These are phyloP conservation scores for Stentor coeruleus DNA, from an alignment of 73 alveolate genomes.

Conservation along the genomic window DNA sequence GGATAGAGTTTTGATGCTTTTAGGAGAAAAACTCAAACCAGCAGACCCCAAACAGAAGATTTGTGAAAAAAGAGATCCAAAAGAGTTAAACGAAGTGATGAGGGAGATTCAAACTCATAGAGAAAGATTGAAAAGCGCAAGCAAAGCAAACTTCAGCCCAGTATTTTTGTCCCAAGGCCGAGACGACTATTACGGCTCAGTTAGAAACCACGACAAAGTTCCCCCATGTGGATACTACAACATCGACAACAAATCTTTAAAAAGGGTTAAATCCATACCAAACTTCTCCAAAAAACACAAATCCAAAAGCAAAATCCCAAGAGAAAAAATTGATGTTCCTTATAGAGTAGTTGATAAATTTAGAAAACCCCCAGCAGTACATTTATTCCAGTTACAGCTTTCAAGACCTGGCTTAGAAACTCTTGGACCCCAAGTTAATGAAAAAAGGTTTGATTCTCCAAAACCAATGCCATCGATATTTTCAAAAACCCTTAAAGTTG, in stretches of 20 bases:
- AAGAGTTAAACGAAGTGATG: not conserved
- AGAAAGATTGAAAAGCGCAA: not conserved
- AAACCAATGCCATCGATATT: not conserved
- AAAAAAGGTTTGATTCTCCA: not conserved
- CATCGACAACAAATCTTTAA: not conserved
- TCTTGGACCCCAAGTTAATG: not conserved
- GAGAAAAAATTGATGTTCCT: too few species aligned
- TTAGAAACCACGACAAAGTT: not conserved
- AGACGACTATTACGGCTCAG: not conserved
- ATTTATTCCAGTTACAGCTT: not conserved
- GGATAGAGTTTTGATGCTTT: not conserved
- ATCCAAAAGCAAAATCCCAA: not conserved
- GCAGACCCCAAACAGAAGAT: not conserved
- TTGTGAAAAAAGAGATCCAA: not conserved
- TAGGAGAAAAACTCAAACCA: not conserved
- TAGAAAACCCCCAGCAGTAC: not conserved
- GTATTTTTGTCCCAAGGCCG: not conserved
- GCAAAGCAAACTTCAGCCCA: not conserved
- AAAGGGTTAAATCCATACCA: not conserved
- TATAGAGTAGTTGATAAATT: too few species aligned
- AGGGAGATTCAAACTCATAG: not conserved
- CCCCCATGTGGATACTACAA: slow-evolving; percentile 2
- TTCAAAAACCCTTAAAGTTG: not conserved
- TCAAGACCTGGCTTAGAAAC: not conserved
- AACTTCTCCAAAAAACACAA: not conserved